Base-by-base conservation (phyloP, 345 rosid genomes). In the Triadica sebifera region DNA sequence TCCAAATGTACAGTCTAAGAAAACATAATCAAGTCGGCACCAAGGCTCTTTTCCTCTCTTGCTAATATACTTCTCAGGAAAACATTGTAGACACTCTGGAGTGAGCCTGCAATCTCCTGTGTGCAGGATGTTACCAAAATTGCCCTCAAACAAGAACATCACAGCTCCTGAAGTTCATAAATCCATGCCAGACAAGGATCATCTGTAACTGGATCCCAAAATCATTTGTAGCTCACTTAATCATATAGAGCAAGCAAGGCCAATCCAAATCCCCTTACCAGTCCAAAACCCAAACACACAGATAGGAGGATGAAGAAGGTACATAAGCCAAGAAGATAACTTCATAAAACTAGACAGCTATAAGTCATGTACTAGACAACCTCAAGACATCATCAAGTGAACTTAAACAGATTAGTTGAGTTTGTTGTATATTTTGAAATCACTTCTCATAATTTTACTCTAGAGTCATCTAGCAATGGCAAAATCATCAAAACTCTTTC, bases 21-120 rank as follows among this genome's bases (percentile, higher is more conserved):
- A 93, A 78, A 91, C 69, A 80, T 81, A 89, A 87, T 91, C 93
- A 11, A 93, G 89, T 71, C 64, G 84, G 69, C 85, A 85, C 58
- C 77, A 59, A 11, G 94, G 90, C 37, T 77, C 57, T 20, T 74
- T 57, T n/a, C 90, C 91, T 73, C 71, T 84, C 78, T 74, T 85
- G 67, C 85, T 83, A 13, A 84, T 41, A 78, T 83, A 86, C 69
- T 85, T 93, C 59, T 84, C 86, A 1, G 94, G 97, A 45, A 94
- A 75, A 24, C 68, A 81, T 65, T 80, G 86, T 17, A 92, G 37
- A 50, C 92, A 90, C 74, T 90, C 96, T 0, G 77, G 77, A 37
- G 90, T 89, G 78, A 94, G 90, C 85, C 97, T 88, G 82, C 96
- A 90, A 82, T 94, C 97, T 82, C 98, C 97, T 24, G 96, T 87